Evolutionary conservation across 345 rosid genomes (phyloP).

Genomic region (Corymbia maculata): DNA sequence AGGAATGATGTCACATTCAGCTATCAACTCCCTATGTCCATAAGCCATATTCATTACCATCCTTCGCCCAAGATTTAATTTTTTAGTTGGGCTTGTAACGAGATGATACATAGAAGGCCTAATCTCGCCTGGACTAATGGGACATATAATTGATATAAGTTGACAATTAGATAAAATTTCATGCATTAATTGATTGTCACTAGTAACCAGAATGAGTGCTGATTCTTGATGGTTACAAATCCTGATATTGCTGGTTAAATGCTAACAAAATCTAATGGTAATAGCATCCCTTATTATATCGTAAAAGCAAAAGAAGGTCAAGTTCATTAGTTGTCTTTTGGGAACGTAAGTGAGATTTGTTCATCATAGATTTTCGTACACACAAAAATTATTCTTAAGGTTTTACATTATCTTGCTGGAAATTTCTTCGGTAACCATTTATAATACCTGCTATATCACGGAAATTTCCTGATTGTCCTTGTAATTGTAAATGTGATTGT

Average conservation of each 20-base stretch:
- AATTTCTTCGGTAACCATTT: neutral
- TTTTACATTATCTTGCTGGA: too few relatives aligned
- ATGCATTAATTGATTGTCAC: neutral
- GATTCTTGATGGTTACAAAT: neutral
- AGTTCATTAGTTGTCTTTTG: neutral
- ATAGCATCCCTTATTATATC: neutral
- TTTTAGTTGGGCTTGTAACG: neutral
- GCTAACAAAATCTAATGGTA: accelerated
- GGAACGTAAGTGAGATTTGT: too few relatives aligned
- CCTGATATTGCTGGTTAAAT: neutral
- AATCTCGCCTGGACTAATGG: accelerated
- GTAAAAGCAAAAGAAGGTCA: accelerated
- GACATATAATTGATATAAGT: too few relatives aligned
- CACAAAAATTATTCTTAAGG: neutral
- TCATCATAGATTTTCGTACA: neutral
- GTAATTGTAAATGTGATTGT: neutral
- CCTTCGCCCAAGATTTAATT: neutral
- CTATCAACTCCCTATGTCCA: neutral
- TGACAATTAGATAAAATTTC: neutral
- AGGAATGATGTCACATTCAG: neutral
- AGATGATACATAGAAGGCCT: accelerated
- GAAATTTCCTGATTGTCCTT: accelerated
- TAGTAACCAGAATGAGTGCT: neutral
- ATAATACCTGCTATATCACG: neutral
- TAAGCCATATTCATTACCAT: neutral